Conservation (phyloP, 306 rosid genomes). For the Rosa chinensis region DNA sequence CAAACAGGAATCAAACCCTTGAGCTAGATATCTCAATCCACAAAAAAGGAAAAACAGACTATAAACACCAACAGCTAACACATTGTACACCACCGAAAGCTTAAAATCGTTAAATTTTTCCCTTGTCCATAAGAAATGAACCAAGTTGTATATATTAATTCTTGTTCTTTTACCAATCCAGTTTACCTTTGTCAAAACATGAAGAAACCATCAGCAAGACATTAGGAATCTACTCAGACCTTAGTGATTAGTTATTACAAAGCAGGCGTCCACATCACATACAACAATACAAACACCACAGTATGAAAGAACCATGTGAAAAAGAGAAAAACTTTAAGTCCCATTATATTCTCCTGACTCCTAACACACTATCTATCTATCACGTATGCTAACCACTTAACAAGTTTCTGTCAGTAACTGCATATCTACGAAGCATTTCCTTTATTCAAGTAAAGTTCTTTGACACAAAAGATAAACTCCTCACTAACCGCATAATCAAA, state of each 20-base stretch:
- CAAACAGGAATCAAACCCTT: slow-evolving; percentile 9
- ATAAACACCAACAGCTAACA: neutral
- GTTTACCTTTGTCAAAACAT: neutral
- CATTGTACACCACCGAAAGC: neutral
- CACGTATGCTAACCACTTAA: neutral
- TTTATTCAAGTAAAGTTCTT: neutral
- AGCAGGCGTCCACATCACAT: neutral
- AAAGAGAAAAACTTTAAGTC: neutral
- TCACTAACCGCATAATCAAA: neutral
- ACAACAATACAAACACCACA: neutral
- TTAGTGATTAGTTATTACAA: neutral
- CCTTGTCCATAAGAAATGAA: neutral
- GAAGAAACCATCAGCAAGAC: neutral
- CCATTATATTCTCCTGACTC: neutral
- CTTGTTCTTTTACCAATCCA: neutral
- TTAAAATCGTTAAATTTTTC: neutral
- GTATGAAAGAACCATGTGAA: neutral
- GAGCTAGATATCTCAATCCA: neutral
- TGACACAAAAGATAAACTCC: neutral
- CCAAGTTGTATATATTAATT: neutral
- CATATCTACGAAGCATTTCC: neutral
- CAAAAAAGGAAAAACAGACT: neutral
- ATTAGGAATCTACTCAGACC: neutral
- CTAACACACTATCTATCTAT: neutral
- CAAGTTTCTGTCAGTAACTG: neutral